phyloP scores from a whole-genome alignment of 2,329 filamentous ascomycete genomes.

The Colletotrichum plurivorum region DNA sequence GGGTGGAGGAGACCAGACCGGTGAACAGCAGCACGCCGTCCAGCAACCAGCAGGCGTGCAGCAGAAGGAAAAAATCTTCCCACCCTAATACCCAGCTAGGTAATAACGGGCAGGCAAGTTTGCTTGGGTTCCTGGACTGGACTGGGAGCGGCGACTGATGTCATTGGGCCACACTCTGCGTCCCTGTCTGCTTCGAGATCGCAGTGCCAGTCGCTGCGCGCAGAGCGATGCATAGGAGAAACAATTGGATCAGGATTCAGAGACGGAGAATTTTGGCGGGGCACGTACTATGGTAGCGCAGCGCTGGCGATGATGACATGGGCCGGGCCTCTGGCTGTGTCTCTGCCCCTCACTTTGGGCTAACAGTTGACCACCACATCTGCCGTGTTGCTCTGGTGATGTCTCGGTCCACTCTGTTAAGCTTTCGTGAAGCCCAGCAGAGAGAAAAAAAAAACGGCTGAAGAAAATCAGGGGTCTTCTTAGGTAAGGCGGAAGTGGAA shows the following conservation, averaged over 20 bases:
- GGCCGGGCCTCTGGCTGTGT: background rate
- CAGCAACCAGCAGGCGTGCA: background rate
- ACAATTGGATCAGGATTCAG: constrained; percentile 12
- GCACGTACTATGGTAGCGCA: background rate
- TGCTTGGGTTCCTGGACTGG: no score
- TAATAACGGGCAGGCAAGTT: no score
- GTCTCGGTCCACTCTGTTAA: background rate
- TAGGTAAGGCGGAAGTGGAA: no score
- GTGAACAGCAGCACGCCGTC: background rate
- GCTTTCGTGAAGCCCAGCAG: background rate
- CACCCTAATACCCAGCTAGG: background rate
- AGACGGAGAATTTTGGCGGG: constrained; percentile 26
- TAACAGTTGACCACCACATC: no score
- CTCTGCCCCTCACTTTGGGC: no score
- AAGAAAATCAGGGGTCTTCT: constrained; percentile 17
- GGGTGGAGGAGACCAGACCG: constrained; percentile 1
- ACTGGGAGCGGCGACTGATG: constrained; percentile 31
- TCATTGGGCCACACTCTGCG: constrained; percentile 32
- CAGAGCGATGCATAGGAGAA: no score
- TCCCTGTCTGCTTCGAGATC: constrained; percentile 37
- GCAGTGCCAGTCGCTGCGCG: no score
- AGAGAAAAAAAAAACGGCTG: background rate
- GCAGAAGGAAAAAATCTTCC: constrained; percentile 10
- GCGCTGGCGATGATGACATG: constrained; percentile 3
- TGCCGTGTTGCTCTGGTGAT: no score